Evolutionary conservation across 2,329 filamentous ascomycete genomes (phyloP), one percentile per base, ranked within the genome.

Genomic region (Chrysosporium queenslandicum): DNA sequence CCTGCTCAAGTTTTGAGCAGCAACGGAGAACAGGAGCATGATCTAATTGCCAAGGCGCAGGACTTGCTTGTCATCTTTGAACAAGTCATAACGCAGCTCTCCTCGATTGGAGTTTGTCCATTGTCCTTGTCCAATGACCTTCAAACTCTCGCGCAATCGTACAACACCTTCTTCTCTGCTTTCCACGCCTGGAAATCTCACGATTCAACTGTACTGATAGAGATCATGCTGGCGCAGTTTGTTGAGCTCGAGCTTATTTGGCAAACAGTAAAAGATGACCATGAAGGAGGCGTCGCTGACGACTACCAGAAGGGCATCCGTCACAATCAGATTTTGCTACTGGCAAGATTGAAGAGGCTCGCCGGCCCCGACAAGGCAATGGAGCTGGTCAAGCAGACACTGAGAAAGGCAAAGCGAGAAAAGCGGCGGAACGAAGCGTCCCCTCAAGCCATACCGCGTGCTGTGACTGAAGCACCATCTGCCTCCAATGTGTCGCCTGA

Each of bases 191-290:
- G 81, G 81, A 81, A 82, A 61, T 71, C 79, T 11, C 77, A 80
- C 56, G 81, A 84, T 59, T 79, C 79, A 0, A 78, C 74, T 14
- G 75, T 80, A 2, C 65, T 84, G 42, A 75, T 83, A 54, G 79
- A 83, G 58, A 81, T 80, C 36, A 83, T 84, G 81, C 71, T 84
- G 16, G 79, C 77, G 8, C 80, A 81, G 23, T 84, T 83, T 59
- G 77, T 82, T 37, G 80, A 82, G 61, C 69, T 84, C 16, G 81
- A 84, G 60, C 73, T 80, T 16, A 84, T 84, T 14, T 81, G 81
- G 78, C 80, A 83, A 63, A 80, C 78, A 2, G 80, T 83, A 54
- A 83, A 83, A 60, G 75, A 81, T 57, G 79, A 82, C 51, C 77
- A 70, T 21, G 74, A 75, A 7, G 81, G 80, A 41, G 77, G 79